Conservation (phyloP, 768 basidiomycete species). For the Phlebiopsis gigantea region DNA sequence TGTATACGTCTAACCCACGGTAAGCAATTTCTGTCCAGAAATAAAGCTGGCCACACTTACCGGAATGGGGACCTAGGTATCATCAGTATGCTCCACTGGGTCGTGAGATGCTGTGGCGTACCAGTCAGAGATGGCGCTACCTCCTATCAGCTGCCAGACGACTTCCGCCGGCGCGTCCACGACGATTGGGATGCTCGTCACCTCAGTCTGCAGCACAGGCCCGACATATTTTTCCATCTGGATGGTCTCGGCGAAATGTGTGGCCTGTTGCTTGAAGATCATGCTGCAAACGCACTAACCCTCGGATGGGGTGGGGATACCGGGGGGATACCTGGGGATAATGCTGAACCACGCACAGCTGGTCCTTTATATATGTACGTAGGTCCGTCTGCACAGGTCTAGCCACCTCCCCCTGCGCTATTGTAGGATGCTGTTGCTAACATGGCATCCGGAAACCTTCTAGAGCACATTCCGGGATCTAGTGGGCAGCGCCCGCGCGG, state of each 20-base stretch:
- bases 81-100: background rate
- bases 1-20: background rate
- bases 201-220: background rate
- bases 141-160: background rate
- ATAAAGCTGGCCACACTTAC: background rate
- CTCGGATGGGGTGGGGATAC: background rate
- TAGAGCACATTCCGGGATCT: background rate
- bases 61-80: background rate
- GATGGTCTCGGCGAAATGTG: background rate
- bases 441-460: background rate
- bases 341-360: background rate
- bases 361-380: background rate
- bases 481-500: background rate
- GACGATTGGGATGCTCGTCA: background rate
- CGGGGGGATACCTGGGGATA: background rate
- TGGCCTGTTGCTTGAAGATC: background rate
- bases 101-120: background rate
- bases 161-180: background rate
- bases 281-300: background rate
- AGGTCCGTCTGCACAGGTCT: background rate
- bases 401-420: background rate
- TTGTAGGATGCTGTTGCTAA: background rate
- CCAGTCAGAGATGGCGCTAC: background rate
- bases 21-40: background rate
- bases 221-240: background rate